A percentile compares a stretch with the other conserved stretches of the same genome.
phyloP scores from a whole-genome alignment of 106 monocot species.

The Dendrobium huoshanense region DNA sequence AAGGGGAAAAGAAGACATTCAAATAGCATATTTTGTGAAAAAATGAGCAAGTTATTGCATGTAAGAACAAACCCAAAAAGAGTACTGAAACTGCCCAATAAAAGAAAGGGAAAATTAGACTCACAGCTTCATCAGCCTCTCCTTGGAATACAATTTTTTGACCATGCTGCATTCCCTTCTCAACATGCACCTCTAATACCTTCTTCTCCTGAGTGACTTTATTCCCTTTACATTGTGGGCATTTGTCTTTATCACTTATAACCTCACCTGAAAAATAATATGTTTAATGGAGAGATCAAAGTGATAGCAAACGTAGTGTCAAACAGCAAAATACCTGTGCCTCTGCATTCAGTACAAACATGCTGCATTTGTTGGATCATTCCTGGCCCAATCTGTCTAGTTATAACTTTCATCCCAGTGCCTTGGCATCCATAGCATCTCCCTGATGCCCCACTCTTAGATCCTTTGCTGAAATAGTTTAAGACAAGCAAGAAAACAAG shows the following conservation, averaged over 20 bases:
- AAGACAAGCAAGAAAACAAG: neutral
- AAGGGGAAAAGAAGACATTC: neutral
- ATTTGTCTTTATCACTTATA: slow-evolving; percentile 77
- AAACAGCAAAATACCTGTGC: slow-evolving; percentile 7
- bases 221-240: slow-evolving; percentile 59
- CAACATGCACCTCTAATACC: slow-evolving; percentile 76
- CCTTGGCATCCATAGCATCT: slow-evolving; percentile 51
- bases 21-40: neutral
- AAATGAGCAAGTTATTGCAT: neutral
- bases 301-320: neutral
- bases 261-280: slow-evolving; percentile 40
- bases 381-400: slow-evolving; percentile 66
- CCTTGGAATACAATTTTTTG: slow-evolving; percentile 83
- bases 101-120: slow-evolving; percentile 3
- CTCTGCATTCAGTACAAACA: slow-evolving; percentile 71
- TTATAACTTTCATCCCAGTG: slow-evolving; percentile 36
- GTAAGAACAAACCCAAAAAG: neutral
- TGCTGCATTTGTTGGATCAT: slow-evolving; percentile 88
- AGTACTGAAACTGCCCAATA: neutral
- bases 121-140: slow-evolving; percentile 85
- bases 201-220: slow-evolving; percentile 79
- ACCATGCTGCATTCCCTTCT: slow-evolving; percentile 88
- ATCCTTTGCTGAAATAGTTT: slow-evolving; percentile 43
- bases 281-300: neutral
- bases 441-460: slow-evolving; percentile 53